These are phyloP conservation scores for Phytopythium montanum DNA, from an alignment of 352 stramenopile genomes.

Conservation along the genomic window DNA sequence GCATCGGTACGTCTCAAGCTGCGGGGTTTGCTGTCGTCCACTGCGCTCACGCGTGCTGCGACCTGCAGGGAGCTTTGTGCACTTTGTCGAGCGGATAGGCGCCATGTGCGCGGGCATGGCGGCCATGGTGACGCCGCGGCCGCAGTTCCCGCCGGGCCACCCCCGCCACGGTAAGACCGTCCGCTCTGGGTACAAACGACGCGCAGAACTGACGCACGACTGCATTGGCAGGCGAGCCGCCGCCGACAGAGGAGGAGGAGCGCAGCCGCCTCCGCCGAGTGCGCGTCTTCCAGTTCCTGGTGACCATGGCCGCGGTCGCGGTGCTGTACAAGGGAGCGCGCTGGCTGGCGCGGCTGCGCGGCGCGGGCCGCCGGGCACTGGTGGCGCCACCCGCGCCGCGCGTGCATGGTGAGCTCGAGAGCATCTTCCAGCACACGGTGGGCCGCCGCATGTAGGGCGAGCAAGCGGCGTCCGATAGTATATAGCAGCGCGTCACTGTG, in stretches of 20 bases:
- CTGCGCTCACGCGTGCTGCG: neutral
- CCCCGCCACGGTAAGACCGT: constrained; percentile 49
- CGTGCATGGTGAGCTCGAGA: constrained; percentile 47
- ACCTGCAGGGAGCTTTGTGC: constrained; percentile 60
- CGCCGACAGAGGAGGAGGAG: constrained; percentile 67
- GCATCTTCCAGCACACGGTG: constrained; percentile 68
- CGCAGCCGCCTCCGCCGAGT: constrained; percentile 63
- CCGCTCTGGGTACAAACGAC: neutral
- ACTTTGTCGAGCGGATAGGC: constrained; percentile 82
- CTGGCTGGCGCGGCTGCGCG: constrained; percentile 50
- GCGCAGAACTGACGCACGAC: neutral
- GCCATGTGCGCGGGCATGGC: constrained; percentile 68
- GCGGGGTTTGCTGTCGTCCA: neutral
- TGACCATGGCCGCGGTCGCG: constrained; percentile 51
- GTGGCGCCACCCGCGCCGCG: constrained; percentile 21
- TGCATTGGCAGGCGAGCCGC: constrained; percentile 41
- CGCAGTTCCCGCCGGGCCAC: constrained; percentile 62
- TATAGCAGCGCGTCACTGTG: constrained; percentile 2
- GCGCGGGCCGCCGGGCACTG: constrained; percentile 26
- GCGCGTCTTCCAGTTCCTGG: constrained; percentile 76
- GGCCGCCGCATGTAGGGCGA: constrained; percentile 7
- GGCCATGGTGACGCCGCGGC: constrained; percentile 60
- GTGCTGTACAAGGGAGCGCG: constrained; percentile 55
- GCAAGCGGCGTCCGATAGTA: neutral
- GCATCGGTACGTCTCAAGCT: constrained; percentile 31